Evolutionary conservation across 306 rosid species (phyloP), one percentile per base, ranked within the genome.

Genomic region (Sicyos baderoa): DNA sequence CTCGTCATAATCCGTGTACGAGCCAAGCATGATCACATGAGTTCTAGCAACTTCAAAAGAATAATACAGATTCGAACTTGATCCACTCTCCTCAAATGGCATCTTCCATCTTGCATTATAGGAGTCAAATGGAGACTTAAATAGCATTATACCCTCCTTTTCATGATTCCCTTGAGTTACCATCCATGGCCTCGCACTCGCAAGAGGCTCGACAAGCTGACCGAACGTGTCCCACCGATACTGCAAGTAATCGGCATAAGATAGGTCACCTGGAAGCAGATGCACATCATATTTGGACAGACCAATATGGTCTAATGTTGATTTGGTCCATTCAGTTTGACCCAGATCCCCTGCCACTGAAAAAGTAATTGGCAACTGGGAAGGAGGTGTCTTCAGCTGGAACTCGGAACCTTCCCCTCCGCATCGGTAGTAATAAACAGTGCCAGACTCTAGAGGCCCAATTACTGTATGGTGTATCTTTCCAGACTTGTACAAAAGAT

Each of bases 91-190:
- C 81, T 81, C 76, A 76, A 78, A 87, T 4, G 98, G 96, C 98
- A 92, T 92, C 75, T 82, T 87, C 98, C 98, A 92, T 75, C 98
- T 76, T 6, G 96, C 82, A 74, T 92, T 89, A 70, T 84, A 92
- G 5, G 98, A 81, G 56, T 70, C 29, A 81, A 92, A 92, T 12
- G 88, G 93, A 76, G 85, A 88, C 78, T 82, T 83, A 14, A 89
- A 63, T 45, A 89, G 68, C 4, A 83, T 86, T 74, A 92, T 82
- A 45, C 9, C 45, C 77, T 92, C 98, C 74, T 80, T 82, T 75
- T 92, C 98, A 78, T 89, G 96, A 77, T 92, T 92, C 70, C 98
- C 98, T 70, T 89, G 85, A 7, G 98, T 92, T 54, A 92, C 98
- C 98, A 92, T 92, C 96, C 96, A 89, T 7, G 98, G 98, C 70